Evolutionary conservation across 345 rosid species (phyloP).

Genomic region (Linum trigynum): DNA sequence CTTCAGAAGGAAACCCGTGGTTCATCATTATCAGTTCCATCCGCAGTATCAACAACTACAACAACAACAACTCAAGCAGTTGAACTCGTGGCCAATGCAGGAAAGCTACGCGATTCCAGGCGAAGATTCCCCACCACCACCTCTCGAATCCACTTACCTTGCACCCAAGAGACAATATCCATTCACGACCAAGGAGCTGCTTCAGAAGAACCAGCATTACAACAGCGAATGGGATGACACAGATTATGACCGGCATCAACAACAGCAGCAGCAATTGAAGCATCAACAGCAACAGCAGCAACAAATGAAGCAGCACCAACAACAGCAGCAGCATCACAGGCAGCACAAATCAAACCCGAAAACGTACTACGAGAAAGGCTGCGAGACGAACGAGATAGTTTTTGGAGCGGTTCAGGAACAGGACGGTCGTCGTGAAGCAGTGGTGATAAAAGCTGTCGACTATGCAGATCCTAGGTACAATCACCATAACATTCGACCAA

Average conservation of each 20-base stretch:
- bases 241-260: slow-evolving; percentile 36
- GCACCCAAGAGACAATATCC: slow-evolving; percentile 46
- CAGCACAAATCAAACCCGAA: slow-evolving; percentile 34
- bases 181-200: slow-evolving; percentile 29
- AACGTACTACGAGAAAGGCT: slow-evolving; percentile 58
- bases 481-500: slow-evolving; percentile 38
- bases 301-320: slow-evolving; percentile 27
- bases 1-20: slow-evolving; percentile 31
- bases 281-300: not conserved
- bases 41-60: slow-evolving; percentile 31
- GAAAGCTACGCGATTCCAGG: not conserved
- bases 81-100: slow-evolving; percentile 1
- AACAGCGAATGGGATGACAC: slow-evolving; percentile 35
- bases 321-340: slow-evolving; percentile 40
- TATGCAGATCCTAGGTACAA: slow-evolving; percentile 48
- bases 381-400: slow-evolving; percentile 78
- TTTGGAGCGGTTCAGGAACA: slow-evolving; percentile 91
- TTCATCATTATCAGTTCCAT: slow-evolving; percentile 25
- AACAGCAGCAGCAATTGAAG: slow-evolving; percentile 14
- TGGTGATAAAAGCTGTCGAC: slow-evolving; percentile 89
- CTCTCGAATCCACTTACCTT: slow-evolving; percentile 45
- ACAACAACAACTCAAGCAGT: slow-evolving; percentile 22
- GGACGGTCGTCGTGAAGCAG: slow-evolving; percentile 74
- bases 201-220: slow-evolving; percentile 36
- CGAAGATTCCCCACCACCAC: slow-evolving; percentile 74